phyloP scores from a whole-genome alignment of 768 basidiomycete genomes.

The Kwoniella mangroviensis region DNA sequence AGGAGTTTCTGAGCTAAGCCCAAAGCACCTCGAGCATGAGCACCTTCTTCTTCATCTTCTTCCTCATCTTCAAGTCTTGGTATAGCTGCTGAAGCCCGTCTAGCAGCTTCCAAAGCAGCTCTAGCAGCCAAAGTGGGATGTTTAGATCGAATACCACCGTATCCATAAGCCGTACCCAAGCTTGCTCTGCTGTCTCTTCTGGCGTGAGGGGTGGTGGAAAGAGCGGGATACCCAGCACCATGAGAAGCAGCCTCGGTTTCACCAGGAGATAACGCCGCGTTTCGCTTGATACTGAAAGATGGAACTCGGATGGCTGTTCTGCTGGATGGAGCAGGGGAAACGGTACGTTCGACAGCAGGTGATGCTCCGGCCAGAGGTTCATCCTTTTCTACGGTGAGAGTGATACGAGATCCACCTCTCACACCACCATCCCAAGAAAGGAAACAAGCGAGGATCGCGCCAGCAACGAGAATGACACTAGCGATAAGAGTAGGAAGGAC shows the following conservation, averaged over 20 bases:
- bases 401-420: constrained; percentile 77
- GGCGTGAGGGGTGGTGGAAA: constrained; percentile 24
- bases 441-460: constrained; percentile 86
- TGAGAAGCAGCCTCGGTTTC: constrained; percentile 28
- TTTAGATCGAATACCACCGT: constrained; percentile 57
- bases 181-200: constrained; percentile 53
- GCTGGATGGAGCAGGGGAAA: constrained; percentile 35
- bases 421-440: constrained; percentile 90
- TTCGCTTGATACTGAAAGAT: constrained; percentile 23
- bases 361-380: constrained; percentile 39
- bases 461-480: constrained; percentile 73
- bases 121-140: constrained; percentile 55
- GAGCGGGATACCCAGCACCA: constrained; percentile 38
- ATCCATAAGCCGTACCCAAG: constrained; percentile 56
- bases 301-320: constrained; percentile 33
- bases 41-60: constrained; percentile 43
- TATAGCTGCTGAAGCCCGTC: constrained; percentile 43
- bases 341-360: constrained; percentile 10
- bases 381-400: constrained; percentile 76
- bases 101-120: constrained; percentile 50
- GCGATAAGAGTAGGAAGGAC: constrained; percentile 83
- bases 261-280: constrained; percentile 38
- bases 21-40: constrained; percentile 60
- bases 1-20: constrained; percentile 86
- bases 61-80: constrained; percentile 30